Evolutionary conservation across 805 yeast species (phyloP).

Genomic region (Nakazawaea ishiwadae): DNA sequence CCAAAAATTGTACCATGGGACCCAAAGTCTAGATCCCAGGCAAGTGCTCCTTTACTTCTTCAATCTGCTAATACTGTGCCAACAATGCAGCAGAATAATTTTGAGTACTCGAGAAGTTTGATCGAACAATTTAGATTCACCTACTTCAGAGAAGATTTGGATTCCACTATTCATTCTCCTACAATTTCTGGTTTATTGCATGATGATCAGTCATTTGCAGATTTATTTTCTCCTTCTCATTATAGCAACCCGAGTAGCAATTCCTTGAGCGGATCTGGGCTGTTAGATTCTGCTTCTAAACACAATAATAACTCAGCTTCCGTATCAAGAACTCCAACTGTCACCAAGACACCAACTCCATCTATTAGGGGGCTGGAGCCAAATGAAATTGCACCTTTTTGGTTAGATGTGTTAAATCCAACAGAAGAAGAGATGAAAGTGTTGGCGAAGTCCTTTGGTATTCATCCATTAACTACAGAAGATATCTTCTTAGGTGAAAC

Average conservation of each 20-base stretch:
- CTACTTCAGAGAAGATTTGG: slow-evolving; percentile 85
- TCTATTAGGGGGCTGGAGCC: slow-evolving; percentile 16
- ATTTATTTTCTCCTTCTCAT: slow-evolving; percentile 50
- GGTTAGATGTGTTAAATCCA: slow-evolving; percentile 92
- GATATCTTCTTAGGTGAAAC: slow-evolving; percentile 92
- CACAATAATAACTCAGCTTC: slow-evolving; percentile 13
- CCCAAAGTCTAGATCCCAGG: slow-evolving; percentile 20
- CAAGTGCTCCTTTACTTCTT: slow-evolving; percentile 16
- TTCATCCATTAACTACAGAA: slow-evolving; percentile 94
- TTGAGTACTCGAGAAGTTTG: slow-evolving; percentile 15
- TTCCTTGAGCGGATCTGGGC: background rate
- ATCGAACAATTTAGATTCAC: slow-evolving; percentile 71
- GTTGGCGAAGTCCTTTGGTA: slow-evolving; percentile 82
- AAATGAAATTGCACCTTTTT: slow-evolving; percentile 61
- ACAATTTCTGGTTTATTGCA: slow-evolving; percentile 76
- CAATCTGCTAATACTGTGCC: slow-evolving; percentile 10
- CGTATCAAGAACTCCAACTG: slow-evolving; percentile 10
- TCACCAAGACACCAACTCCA: slow-evolving; percentile 21
- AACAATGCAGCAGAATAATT: slow-evolving; percentile 5
- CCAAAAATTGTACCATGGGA: slow-evolving; percentile 75
- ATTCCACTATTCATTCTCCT: slow-evolving; percentile 87
- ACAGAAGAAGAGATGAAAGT: slow-evolving; percentile 97
- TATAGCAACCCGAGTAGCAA: slow-evolving; percentile 17
- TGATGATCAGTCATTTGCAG: slow-evolving; percentile 55
- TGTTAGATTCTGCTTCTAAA: slow-evolving; percentile 2